Base-by-base conservation (phyloP, 1,284 basidiomycete species). In the Crepidotus sp. region DNA sequence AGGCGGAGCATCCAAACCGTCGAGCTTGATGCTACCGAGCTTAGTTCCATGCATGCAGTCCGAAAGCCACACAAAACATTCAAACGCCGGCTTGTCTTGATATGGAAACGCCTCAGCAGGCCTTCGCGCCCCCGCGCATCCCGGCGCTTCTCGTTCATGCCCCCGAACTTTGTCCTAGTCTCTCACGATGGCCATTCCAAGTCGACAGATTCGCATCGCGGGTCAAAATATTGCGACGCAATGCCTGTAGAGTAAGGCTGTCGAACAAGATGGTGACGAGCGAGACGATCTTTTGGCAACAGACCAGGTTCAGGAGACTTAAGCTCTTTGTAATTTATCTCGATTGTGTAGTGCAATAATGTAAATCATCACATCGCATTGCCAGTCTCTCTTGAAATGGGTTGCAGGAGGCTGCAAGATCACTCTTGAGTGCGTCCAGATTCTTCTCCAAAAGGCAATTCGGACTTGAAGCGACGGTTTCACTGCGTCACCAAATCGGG, bases 101-200 rank as follows among this genome's bases (percentile, higher is more conserved):
- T 55, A 3, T 62, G 61, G 60, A 66, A 65, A 44, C 50, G 52
- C 17, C 30, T 58, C 29, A 62, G 46, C 7, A 42, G 45, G 18
- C 48, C 54, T 2, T 35, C 42, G 6, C 51, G 47, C 14, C 52
- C 58, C 22, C 53, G 58, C 18, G 38, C 51, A 11, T 57, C 59
- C 6, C 51, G 55, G 14, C 57, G 61, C 4, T 63, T 61, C 38
- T 65, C 64, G 7, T 64, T 55, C 50, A 55, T 65, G 39, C 61
- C 61, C 2, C 54, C 55, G 3, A 61, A 59, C 21, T 65, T 64
- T 42, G 53, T 51, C 14, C 37, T 50, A 14, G 50, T 55, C 19
- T 42, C 49, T 11, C 46, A 27, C 21, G 46, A 40, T 22, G 19
- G 10, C 18, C 42, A 27, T 4, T 11, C 6, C 7, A 47, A 34